Percentiles rank a stretch among this genome's conserved stretches.
Conservation (phyloP, 805 yeast species). For the Yarrowia phangngaensis region DNA sequence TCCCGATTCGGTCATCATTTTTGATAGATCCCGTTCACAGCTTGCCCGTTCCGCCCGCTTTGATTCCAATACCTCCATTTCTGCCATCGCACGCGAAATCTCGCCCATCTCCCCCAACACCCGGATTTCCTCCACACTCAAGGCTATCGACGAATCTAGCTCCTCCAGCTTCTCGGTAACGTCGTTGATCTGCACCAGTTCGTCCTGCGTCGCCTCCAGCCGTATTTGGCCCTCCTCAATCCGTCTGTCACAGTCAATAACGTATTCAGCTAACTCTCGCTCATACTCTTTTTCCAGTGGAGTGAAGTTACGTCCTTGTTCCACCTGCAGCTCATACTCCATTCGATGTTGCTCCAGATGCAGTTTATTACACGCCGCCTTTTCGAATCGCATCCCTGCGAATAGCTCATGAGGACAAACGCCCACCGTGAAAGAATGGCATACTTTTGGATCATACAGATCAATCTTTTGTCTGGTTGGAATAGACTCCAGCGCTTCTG, state of each 20-base stretch:
- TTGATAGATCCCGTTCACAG: slow-evolving; percentile 55
- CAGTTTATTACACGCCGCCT: slow-evolving; percentile 72
- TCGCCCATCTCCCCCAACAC: slow-evolving; percentile 51
- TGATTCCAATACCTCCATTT: slow-evolving; percentile 46
- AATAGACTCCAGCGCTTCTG: slow-evolving; percentile 36
- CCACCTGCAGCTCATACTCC: slow-evolving; percentile 49
- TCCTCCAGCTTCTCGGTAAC: slow-evolving; percentile 35
- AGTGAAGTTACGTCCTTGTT: slow-evolving; percentile 44
- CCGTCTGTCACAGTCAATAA: slow-evolving; percentile 63
- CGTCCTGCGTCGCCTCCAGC: slow-evolving; percentile 71
- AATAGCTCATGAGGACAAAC: slow-evolving; percentile 83
- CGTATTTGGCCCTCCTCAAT: slow-evolving; percentile 60
- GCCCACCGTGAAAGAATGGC: slow-evolving; percentile 80
- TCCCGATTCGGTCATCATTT: slow-evolving; percentile 57
- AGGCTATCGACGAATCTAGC: slow-evolving; percentile 58
- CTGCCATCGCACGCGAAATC: slow-evolving; percentile 47
- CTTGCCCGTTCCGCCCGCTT: slow-evolving; percentile 46
- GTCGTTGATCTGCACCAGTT: slow-evolving; percentile 47
- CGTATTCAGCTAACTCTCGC: slow-evolving; percentile 49
- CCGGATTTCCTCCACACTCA: slow-evolving; percentile 64
- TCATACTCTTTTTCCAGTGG: slow-evolving; percentile 49
- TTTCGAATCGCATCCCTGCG: slow-evolving; percentile 72
- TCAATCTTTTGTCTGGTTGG: slow-evolving; percentile 40
- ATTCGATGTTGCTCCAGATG: slow-evolving; percentile 72
- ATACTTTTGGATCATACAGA: slow-evolving; percentile 57